Evolutionary conservation across 306 rosid genomes (phyloP).

Genomic region (Quercus aquifolioides): DNA sequence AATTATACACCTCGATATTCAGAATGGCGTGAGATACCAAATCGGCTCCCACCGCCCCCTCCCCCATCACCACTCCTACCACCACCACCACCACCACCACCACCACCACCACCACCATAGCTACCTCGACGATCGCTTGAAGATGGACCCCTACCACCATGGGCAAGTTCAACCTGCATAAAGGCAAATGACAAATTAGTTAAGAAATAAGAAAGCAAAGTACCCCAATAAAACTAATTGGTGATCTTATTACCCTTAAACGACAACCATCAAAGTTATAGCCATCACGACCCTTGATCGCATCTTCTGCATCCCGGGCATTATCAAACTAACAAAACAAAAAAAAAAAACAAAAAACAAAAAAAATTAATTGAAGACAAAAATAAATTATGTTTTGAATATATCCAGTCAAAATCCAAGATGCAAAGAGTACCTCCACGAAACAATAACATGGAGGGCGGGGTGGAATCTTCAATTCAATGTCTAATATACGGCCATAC

Average conservation of each 20-base stretch:
- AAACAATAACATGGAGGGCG: conserved; percentile 96
- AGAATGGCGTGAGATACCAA: conserved; percentile 91
- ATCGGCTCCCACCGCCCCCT: conserved; percentile 59
- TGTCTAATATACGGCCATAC: conserved; percentile 96
- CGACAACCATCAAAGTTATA: conserved; percentile 98
- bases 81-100: conserved; percentile 31
- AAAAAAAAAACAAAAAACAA: conserved; percentile 12
- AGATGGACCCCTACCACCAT: conserved; percentile 95
- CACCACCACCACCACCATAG: conserved; percentile 39
- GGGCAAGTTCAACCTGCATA: conserved; percentile 95
- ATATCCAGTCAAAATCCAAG: neutral
- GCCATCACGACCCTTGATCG: conserved; percentile 96
- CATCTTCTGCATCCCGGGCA: conserved; percentile 96
- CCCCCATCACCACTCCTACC: conserved; percentile 40
- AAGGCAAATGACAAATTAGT: conserved; percentile 9
- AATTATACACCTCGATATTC: conserved; percentile 74
- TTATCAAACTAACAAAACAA: conserved; percentile 69
- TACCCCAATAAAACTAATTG: neutral
- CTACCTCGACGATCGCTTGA: conserved; percentile 91
- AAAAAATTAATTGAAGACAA: neutral
- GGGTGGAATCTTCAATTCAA: conserved; percentile 93
- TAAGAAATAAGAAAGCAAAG: neutral
- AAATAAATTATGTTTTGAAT: neutral
- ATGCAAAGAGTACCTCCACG: conserved; percentile 71
- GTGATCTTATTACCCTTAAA: conserved; percentile 58